Evolutionary conservation across 352 stramenopile species (phyloP).

Genomic region (Globisporangium viniferum): DNA sequence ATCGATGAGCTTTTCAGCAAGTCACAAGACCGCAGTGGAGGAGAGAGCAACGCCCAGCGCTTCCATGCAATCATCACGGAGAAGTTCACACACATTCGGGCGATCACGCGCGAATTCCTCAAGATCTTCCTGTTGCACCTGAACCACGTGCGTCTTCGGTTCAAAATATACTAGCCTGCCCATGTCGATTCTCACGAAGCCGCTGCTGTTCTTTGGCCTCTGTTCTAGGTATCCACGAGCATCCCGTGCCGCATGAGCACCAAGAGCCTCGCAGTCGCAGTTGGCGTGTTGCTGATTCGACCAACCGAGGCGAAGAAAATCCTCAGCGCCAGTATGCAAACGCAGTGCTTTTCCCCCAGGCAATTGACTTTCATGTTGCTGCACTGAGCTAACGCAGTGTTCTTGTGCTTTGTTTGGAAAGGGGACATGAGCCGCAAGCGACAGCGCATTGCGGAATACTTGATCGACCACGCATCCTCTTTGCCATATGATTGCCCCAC

Average conservation of each 20-base stretch:
- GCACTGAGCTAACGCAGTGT: background rate
- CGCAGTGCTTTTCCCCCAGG: background rate
- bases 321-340: constrained; percentile 32
- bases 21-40: too few relatives aligned
- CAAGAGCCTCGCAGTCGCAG: constrained; percentile 33
- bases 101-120: constrained; percentile 39
- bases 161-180: too few relatives aligned
- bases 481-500: constrained; percentile 43
- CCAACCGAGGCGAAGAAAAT: constrained; percentile 27
- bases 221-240: constrained; percentile 33
- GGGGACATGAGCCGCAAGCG: constrained; percentile 28
- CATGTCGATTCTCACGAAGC: too few relatives aligned
- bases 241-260: constrained; percentile 38
- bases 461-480: constrained; percentile 45
- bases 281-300: constrained; percentile 41
- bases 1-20: constrained; percentile 20
- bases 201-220: background rate
- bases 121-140: constrained; percentile 49
- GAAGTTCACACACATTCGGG: constrained; percentile 34
- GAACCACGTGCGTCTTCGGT: constrained; percentile 27
- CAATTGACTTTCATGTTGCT: background rate
- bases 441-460: constrained; percentile 36
- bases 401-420: constrained; percentile 5
- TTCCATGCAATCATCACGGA: constrained; percentile 16
- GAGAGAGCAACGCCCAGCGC: background rate